Evolutionary conservation across 2,329 filamentous ascomycete species (phyloP), one percentile per base, ranked within the genome.

Genomic region (Stemphylium vesicarium): DNA sequence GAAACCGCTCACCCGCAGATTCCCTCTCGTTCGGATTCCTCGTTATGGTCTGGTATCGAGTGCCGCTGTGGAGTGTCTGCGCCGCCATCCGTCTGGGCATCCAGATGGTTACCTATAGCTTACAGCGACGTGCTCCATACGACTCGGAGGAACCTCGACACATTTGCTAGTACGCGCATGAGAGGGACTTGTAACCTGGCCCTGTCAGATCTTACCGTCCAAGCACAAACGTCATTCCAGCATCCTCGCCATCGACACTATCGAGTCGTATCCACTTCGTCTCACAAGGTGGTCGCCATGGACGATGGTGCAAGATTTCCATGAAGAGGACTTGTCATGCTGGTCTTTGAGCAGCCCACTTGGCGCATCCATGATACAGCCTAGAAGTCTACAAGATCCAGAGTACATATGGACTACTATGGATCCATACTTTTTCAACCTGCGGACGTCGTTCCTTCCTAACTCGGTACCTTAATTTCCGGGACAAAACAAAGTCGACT

Each of bases 1-100:
- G 53, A 26, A 51, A 22, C 45, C 44, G 46, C 53, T 51, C 52
- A 18, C 47, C 50, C 44, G 55, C 55, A 57, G 48, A 33, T 44
- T 31, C 43, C 33, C 36, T 50, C 38, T 36, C 31, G 50, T 49
- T 43, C 50, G 6, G 33, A 45, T 38, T 49, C 38, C 42, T 49
- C 20, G 39, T 39, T 39, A 7, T 43, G 40, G 7, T 16, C n/a
- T 16, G 40, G 20, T 4, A 18, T 26, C 16, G 37, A 38, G 36
- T 10, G 7, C 10, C 36, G 15, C 36, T 38, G 16, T 16, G 15
- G 36, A 15, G 12, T 38, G 36, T 16, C 16, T 15, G 37, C 18
- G 13, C 37, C 37, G 37, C 13, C 22, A 39, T 39, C 37, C 37
- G 37, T 22, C 37, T 39, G 37, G 37, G 37, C 37, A 22, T 10